Evolutionary conservation across 2,329 filamentous ascomycete genomes (phyloP).

Genomic region (Calonectria pauciramosa): DNA sequence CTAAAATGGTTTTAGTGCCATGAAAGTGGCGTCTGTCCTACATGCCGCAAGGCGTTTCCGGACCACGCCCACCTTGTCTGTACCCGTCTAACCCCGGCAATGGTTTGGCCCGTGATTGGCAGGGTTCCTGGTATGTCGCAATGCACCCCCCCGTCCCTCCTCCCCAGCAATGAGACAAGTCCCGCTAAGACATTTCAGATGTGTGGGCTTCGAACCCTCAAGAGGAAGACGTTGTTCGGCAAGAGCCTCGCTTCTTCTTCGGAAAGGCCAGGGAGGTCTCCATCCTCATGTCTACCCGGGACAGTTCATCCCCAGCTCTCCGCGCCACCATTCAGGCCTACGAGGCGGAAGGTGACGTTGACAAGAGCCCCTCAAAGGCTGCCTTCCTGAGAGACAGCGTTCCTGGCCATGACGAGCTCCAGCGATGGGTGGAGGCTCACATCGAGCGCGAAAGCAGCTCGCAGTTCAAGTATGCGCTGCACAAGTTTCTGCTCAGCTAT

Average conservation of each 20-base stretch:
- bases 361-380: conserved; percentile 51
- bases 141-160: conserved; percentile 13
- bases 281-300: conserved; percentile 52
- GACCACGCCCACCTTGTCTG: conserved; percentile 57
- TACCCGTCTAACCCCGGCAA: conserved; percentile 54
- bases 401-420: conserved; percentile 51
- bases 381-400: conserved; percentile 55
- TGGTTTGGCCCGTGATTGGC: conserved; percentile 55
- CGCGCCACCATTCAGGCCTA: conserved; percentile 56
- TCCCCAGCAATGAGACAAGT: conserved; percentile 35
- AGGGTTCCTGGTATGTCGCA: conserved; percentile 54
- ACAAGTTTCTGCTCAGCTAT: conserved; percentile 55
- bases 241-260: conserved; percentile 53
- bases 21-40: conserved; percentile 58
- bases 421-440: conserved; percentile 55
- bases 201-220: conserved; percentile 53
- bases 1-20: conserved; percentile 53
- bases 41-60: conserved; percentile 57
- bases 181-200: conserved; percentile 49
- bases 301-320: conserved; percentile 54
- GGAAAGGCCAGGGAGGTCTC: conserved; percentile 53
- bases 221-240: conserved; percentile 51
- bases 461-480: conserved; percentile 51
- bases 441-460: conserved; percentile 50
- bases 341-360: conserved; percentile 47